Conservation (phyloP, 768 basidiomycete genomes). For the Tylopilus balloui region DNA sequence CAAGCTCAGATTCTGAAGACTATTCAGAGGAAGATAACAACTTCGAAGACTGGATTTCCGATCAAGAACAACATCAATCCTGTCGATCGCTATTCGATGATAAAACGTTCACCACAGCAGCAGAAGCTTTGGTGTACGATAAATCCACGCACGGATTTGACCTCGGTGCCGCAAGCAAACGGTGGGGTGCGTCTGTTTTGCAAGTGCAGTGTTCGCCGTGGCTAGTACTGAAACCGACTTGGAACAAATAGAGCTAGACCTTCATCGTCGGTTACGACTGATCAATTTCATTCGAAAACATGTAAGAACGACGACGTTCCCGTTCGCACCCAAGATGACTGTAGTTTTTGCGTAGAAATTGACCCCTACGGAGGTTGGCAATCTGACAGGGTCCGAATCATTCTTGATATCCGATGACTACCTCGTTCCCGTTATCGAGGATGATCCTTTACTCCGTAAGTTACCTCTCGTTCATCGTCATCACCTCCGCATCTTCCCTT, state of each 20-base stretch:
- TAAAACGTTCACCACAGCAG: conserved; percentile 51
- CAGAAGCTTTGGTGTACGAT: conserved; percentile 62
- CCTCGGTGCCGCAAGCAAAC: conserved; percentile 45
- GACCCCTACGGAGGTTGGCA: conserved; percentile 39
- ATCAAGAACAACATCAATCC: conserved; percentile 47
- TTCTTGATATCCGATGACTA: conserved; percentile 75
- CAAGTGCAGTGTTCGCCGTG: too few species aligned
- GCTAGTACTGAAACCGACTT: not conserved
- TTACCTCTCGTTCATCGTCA: conserved; percentile 2
- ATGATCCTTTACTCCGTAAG: conserved; percentile 88
- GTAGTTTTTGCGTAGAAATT: conserved; percentile 43
- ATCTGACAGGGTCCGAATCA: conserved; percentile 51
- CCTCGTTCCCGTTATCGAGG: conserved; percentile 74
- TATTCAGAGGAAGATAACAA: conserved; percentile 48
- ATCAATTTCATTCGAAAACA: conserved; percentile 85
- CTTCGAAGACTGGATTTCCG: conserved; percentile 80
- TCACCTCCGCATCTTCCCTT: not conserved
- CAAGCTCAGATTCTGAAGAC: conserved; percentile 24
- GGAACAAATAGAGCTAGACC: conserved; percentile 58
- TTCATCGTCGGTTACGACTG: conserved; percentile 72
- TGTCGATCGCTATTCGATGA: conserved; percentile 78
- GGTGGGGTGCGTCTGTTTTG: conserved; percentile 46
- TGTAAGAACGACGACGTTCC: conserved; percentile 34
- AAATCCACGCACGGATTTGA: conserved; percentile 57
- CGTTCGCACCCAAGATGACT: not conserved